phyloP scores from a whole-genome alignment of 495 filamentous ascomycete species.

The Penicillium goetzii region DNA sequence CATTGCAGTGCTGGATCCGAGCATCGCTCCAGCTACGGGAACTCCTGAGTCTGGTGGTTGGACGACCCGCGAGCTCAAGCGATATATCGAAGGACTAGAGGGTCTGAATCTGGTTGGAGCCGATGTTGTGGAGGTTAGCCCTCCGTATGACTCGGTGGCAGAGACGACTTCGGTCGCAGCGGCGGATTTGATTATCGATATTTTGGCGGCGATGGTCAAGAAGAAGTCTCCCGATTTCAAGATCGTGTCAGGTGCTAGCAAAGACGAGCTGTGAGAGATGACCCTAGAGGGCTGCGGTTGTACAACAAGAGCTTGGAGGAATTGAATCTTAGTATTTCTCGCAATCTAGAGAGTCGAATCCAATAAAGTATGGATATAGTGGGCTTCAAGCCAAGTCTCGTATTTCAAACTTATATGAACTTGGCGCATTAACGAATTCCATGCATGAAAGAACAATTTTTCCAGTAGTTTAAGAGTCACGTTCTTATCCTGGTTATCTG shows the following conservation, averaged over 20 bases:
- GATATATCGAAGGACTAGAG: not conserved
- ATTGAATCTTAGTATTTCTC: too few species aligned
- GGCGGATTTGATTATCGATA: slow-evolving; percentile 42
- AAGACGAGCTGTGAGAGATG: not conserved
- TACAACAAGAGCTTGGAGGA: not conserved
- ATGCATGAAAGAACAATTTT: too few species aligned
- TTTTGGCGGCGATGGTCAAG: slow-evolving; percentile 32
- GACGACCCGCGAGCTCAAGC: not conserved
- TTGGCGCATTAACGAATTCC: too few species aligned
- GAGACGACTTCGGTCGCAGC: slow-evolving; percentile 54
- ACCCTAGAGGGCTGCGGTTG: not conserved
- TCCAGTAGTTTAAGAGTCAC: not conserved
- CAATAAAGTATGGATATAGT: too few species aligned
- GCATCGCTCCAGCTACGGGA: not conserved
- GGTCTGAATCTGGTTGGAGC: not conserved
- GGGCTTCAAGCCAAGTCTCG: too few species aligned
- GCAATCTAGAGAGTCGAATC: not conserved
- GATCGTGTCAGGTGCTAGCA: not conserved
- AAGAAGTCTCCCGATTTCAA: slow-evolving; percentile 17
- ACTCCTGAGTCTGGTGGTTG: not conserved
- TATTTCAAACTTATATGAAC: too few species aligned
- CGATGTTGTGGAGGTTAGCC: slow-evolving; percentile 19
- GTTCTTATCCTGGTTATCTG: not conserved
- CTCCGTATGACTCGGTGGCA: slow-evolving; percentile 52
- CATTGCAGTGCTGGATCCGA: not conserved